Base-by-base conservation (phyloP, 805 yeast genomes). In the Yamadazyma philogaea region DNA sequence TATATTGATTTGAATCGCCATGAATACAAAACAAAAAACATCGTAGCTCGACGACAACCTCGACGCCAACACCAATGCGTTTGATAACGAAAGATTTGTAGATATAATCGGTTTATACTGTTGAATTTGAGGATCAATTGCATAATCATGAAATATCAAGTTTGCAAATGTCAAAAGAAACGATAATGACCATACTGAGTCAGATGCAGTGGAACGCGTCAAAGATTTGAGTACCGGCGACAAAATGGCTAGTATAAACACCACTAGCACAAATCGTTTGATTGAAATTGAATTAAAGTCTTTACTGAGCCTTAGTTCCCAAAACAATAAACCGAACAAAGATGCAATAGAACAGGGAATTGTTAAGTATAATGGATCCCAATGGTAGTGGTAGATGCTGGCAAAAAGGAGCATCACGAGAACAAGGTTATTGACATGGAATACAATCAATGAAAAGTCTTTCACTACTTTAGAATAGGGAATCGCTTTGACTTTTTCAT, bases 151-250 rank as follows among this genome's bases (percentile, higher is more conserved):
- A 52, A 81, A 72, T 19, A 82, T 55, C 2, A 89, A 65, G 53
- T 88, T 88, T 34, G 81, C 66, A 8, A 87, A 52, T 24, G 86
- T 81, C 12, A 93, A 68, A 81, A 96, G 84, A 36, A 83, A 80
- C 6, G 95, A 79, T 4, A 93, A 63, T 0, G 96, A 89, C 97
- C 98, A 91, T 46, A 93, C 88, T 12, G 96, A 87, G 65, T 93
- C 98, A 0, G 93, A 84, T 0, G 96, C 80, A 0, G 96, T 88
- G 0, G 96, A 84, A 53, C 81, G 79, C 0, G 96, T 88, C 33
- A 93, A 71, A 0, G 96, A 88, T 52, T 87, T 84, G 38, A 93
- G 73, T 1, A 93, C 91, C 0, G 99, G 99, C 0, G 97, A 85
- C 33, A 91, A 69, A 1, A 93, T 81, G 32, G 88, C 67, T 31